Percentiles rank a stretch among this genome's conserved stretches.
These are phyloP conservation scores for Hortiboletus flavorubellus DNA, from an alignment of 768 basidiomycete genomes.

Conservation along the genomic window DNA sequence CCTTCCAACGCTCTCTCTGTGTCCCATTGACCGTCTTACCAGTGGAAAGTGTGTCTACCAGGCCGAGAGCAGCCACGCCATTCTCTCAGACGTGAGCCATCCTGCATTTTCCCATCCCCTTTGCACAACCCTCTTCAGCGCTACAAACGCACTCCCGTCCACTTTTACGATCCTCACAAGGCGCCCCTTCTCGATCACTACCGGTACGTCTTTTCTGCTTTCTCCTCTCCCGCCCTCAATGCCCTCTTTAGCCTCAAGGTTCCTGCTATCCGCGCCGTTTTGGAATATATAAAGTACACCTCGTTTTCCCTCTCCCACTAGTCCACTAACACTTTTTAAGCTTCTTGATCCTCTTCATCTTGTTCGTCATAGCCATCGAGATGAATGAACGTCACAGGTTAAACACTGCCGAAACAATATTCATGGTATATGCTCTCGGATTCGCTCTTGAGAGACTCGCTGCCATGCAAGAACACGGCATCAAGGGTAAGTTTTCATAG, in stretches of 20 bases:
- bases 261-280: slow-evolving; percentile 82
- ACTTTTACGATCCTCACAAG: slow-evolving; percentile 92
- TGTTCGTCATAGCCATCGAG: slow-evolving; percentile 81
- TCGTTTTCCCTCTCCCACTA: background rate
- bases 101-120: background rate
- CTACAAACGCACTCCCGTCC: slow-evolving; percentile 88
- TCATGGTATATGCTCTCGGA: slow-evolving; percentile 77
- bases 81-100: slow-evolving; percentile 79
- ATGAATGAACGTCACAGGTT: slow-evolving; percentile 57
- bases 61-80: slow-evolving; percentile 80
- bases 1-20: background rate
- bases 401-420: slow-evolving; percentile 64
- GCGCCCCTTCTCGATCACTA: slow-evolving; percentile 96
- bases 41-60: slow-evolving; percentile 92
- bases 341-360: slow-evolving; percentile 75
- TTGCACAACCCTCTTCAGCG: slow-evolving; percentile 48
- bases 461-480: slow-evolving; percentile 93
- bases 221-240: background rate
- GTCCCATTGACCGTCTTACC: slow-evolving; percentile 14
- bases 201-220: slow-evolving; percentile 48
- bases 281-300: slow-evolving; percentile 82
- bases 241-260: slow-evolving; percentile 70
- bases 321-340: slow-evolving; percentile 26
- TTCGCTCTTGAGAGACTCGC: slow-evolving; percentile 92
- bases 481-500: slow-evolving; percentile 55